phyloP scores from a whole-genome alignment of 2,329 filamentous ascomycete species.

The Cucurbitaria berberidis region DNA sequence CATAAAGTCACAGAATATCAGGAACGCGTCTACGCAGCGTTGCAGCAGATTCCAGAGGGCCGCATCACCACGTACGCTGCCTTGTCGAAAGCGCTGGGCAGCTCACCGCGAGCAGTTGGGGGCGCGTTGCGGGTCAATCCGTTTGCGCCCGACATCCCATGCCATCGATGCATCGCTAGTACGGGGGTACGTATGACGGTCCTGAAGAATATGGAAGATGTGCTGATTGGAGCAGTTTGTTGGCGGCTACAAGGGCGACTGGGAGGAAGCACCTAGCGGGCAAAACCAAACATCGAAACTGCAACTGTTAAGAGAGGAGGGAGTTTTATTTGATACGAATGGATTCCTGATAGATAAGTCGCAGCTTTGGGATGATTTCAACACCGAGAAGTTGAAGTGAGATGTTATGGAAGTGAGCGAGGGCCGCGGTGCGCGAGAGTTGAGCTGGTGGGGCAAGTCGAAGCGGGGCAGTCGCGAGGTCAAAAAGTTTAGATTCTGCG shows the following conservation, averaged over 20 bases:
- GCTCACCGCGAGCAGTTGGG: constrained; percentile 77
- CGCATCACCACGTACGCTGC: constrained; percentile 79
- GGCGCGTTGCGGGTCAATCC: constrained; percentile 79
- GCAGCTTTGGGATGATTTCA: constrained; percentile 55
- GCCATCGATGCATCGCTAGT: constrained; percentile 79
- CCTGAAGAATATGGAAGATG: not conserved
- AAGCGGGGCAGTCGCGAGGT: constrained; percentile 23
- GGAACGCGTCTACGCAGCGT: constrained; percentile 67
- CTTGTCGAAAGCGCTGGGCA: constrained; percentile 70
- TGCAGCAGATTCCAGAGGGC: constrained; percentile 79
- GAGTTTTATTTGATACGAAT: constrained; percentile 66
- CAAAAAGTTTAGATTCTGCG: constrained; percentile 14
- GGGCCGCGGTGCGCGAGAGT: not conserved
- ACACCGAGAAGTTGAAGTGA: constrained; percentile 30
- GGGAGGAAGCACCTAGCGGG: constrained; percentile 66
- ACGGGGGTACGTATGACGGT: constrained; percentile 60
- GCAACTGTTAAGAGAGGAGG: constrained; percentile 65
- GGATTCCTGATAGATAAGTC: constrained; percentile 63
- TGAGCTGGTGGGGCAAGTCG: constrained; percentile 13
- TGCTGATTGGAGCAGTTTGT: constrained; percentile 48
- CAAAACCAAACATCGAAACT: constrained; percentile 70
- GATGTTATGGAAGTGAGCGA: constrained; percentile 2
- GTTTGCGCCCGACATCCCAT: constrained; percentile 81
- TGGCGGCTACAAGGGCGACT: constrained; percentile 74
- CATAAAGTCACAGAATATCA: constrained; percentile 46